Percentiles rank a stretch among this genome's conserved stretches.
Conservation (phyloP, 108 stramenopile genomes). For the Fragilaria crotonensis region DNA sequence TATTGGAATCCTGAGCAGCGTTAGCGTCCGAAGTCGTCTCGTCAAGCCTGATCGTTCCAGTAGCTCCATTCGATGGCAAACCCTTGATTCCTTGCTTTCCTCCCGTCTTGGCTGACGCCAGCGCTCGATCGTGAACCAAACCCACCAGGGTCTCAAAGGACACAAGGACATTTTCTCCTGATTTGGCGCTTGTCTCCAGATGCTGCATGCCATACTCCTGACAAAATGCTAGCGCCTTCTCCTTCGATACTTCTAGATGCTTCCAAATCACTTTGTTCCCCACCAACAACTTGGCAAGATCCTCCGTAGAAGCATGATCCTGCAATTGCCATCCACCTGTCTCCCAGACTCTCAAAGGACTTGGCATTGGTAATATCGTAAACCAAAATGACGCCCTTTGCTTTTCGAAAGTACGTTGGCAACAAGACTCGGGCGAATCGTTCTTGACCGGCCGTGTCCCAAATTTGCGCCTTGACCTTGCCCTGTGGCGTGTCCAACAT, state of each 20-base stretch:
- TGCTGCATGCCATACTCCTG: conserved; percentile 83
- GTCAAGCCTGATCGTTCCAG: conserved; percentile 35
- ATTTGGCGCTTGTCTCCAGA: conserved; percentile 75
- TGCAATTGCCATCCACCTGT: conserved; percentile 85
- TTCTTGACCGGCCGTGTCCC: conserved; percentile 93
- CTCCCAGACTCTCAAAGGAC: conserved; percentile 63
- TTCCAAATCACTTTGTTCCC: conserved; percentile 87
- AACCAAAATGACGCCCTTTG: conserved; percentile 87
- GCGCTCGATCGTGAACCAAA: conserved; percentile 75
- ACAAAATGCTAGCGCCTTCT: conserved; percentile 76
- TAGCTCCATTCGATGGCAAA: not conserved
- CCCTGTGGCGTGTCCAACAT: conserved; percentile 87
- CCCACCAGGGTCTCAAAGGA: conserved; percentile 84
- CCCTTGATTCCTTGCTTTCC: conserved; percentile 46
- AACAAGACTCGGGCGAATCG: conserved; percentile 84
- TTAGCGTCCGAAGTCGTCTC: conserved; percentile 10
- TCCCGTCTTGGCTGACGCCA: conserved; percentile 34
- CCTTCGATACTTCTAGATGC: conserved; percentile 59
- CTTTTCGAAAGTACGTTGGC: conserved; percentile 89
- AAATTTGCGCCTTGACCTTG: conserved; percentile 90
- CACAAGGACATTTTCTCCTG: conserved; percentile 68
- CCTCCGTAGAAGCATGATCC: conserved; percentile 76
- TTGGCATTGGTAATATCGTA: conserved; percentile 85
- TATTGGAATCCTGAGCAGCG: conserved; percentile 18
- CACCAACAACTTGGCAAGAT: conserved; percentile 77